These are phyloP conservation scores for Margaritispora aquatica DNA, from an alignment of 495 filamentous ascomycete species.

Conservation along the genomic window DNA sequence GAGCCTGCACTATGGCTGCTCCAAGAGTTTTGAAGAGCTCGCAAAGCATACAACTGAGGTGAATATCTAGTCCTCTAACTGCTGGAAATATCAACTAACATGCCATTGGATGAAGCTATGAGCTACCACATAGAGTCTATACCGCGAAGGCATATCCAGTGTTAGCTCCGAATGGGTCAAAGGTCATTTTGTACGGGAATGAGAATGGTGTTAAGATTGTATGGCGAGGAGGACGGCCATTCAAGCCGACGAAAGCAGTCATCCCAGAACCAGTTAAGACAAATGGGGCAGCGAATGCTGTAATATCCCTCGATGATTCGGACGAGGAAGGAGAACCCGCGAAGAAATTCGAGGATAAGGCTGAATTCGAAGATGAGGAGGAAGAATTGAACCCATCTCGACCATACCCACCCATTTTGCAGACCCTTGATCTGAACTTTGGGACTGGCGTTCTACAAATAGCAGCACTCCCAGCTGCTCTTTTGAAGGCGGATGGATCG, in stretches of 20 bases:
- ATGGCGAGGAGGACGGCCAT: conserved; percentile 72
- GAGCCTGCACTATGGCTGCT: conserved; percentile 12
- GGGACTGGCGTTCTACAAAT: conserved; percentile 56
- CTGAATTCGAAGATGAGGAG: conserved; percentile 51
- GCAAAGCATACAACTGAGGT: conserved; percentile 20
- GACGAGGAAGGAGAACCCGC: conserved; percentile 58
- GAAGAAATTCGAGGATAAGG: conserved; percentile 41
- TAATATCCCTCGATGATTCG: conserved; percentile 77
- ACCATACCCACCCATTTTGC: conserved; percentile 50
- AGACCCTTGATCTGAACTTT: conserved; percentile 61
- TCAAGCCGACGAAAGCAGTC: conserved; percentile 46
- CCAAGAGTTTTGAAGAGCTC: conserved; percentile 12
- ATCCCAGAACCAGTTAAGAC: conserved; percentile 20
- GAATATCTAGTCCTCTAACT: background rate
- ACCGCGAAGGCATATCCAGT: conserved; percentile 70
- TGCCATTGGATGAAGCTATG: conserved; percentile 48
- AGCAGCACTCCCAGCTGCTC: conserved; percentile 48
- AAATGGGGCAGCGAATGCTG: conserved; percentile 44
- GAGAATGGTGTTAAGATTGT: conserved; percentile 69
- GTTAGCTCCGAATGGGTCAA: conserved; percentile 74
- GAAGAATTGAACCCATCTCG: conserved; percentile 38
- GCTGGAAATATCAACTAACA: background rate
- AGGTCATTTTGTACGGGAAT: conserved; percentile 75
- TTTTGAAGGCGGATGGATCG: conserved; percentile 36
- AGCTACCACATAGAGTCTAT: conserved; percentile 67